Evolutionary conservation across 768 basidiomycete species (phyloP), one percentile per base, ranked within the genome.

Genomic region (Gelatoporia subvermispora): DNA sequence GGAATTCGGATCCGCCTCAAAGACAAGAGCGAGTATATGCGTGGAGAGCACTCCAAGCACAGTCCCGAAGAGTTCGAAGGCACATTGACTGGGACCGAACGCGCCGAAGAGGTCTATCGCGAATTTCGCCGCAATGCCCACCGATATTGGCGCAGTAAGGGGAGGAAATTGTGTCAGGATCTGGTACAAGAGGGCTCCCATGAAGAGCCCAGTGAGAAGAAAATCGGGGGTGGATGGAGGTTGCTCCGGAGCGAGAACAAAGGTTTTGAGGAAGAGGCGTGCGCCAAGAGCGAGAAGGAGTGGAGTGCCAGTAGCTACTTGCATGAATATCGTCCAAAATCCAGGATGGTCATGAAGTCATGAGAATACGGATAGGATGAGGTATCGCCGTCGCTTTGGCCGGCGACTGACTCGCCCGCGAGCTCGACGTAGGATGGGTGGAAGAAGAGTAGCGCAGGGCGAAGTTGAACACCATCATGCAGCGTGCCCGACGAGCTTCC

Each of bases 231-330:
- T 64, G 55, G 77, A 67, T 22, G 76, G 52, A 18, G 61, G 57
- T 57, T 50, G 53, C 23, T 64, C 50, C 70, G 70, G 53, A 68
- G 69, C 52, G 72, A 78, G 54, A 80, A 60, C 35, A 35, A 55
- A 17, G 18, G 57, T 41, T 68, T 86, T 82, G 55, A 87, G 67
- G 45, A 81, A 65, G 47, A 90, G 78, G 51, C 88, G 85, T 41
- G 82, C 81, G 55, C 84, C 84, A 55, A 89, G 75, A 47, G 87
- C 87, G 51, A 87, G 70, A 54, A 89, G 75, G 52, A 90, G 76
- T 48, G 87, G 82, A 52, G 78, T 78, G 47, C 82, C 79, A 55
- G 79, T 79, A 28, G 74, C 72, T 51, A 76, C 64, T 56, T 64
- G 59, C 75, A 76, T 74, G 61, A 51, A 61, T 54, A 38, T 45